These are phyloP conservation scores for Yamadazyma tumulicola DNA, from an alignment of 805 yeast genomes.

Conservation along the genomic window DNA sequence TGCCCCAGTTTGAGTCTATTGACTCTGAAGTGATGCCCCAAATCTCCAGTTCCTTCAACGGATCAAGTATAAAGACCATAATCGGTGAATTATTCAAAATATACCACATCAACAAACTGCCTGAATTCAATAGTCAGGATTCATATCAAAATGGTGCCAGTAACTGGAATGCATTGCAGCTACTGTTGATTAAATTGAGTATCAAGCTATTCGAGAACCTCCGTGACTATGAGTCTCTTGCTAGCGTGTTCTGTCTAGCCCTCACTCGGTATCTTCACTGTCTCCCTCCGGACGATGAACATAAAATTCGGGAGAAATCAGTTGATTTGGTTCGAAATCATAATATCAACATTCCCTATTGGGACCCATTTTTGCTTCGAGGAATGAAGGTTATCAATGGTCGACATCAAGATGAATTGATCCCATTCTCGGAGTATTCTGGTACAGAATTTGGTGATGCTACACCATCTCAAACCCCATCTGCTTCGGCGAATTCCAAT, in stretches of 20 bases:
- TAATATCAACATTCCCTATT: slow-evolving; percentile 43
- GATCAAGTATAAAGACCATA: slow-evolving; percentile 5
- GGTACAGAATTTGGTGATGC: slow-evolving; percentile 6
- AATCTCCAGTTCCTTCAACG: not conserved
- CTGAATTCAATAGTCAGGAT: slow-evolving; percentile 23
- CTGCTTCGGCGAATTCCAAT: not conserved
- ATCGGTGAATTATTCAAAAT: slow-evolving; percentile 35
- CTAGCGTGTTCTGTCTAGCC: slow-evolving; percentile 49
- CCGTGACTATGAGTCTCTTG: slow-evolving; percentile 36
- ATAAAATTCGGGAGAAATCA: slow-evolving; percentile 32
- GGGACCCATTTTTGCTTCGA: slow-evolving; percentile 72
- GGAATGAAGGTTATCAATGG: slow-evolving; percentile 35
- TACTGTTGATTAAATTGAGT: slow-evolving; percentile 51
- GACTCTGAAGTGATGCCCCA: not conserved
- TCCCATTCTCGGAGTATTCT: slow-evolving; percentile 30
- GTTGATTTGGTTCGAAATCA: slow-evolving; percentile 20
- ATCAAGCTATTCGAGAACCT: slow-evolving; percentile 52
- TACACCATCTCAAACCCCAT: slow-evolving; percentile 8
- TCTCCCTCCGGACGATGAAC: slow-evolving; percentile 58
- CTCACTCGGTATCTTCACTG: slow-evolving; percentile 54
- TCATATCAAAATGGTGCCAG: slow-evolving; percentile 19
- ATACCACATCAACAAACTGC: slow-evolving; percentile 49
- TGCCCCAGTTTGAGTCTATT: slow-evolving; percentile 33
- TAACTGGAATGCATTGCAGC: slow-evolving; percentile 56
- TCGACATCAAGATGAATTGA: slow-evolving; percentile 33